phyloP scores from a whole-genome alignment of 129 eudicot genomes.

The Tagetes patula region DNA sequence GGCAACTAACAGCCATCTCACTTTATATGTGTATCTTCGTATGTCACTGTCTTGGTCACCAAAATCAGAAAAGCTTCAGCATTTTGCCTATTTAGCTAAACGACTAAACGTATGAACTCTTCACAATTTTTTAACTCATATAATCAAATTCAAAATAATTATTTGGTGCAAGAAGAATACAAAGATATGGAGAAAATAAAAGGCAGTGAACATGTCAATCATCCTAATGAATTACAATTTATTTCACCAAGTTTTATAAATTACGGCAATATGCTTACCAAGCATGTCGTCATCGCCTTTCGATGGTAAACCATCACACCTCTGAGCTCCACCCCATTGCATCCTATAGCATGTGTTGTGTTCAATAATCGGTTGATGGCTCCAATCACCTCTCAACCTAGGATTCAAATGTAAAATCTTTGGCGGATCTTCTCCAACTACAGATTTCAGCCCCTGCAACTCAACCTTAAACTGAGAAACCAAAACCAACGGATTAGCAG shows the following conservation, averaged over 20 bases:
- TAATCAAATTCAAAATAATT: background rate
- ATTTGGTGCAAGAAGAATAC: background rate
- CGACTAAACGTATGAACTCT: background rate
- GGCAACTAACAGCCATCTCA: constrained; percentile 12
- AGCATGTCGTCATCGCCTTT: constrained; percentile 73
- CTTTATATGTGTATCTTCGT: background rate
- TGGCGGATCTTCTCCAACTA: constrained; percentile 92
- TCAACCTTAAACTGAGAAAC: constrained; percentile 95
- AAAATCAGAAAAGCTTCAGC: background rate
- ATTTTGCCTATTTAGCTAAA: background rate
- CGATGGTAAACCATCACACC: constrained; percentile 86
- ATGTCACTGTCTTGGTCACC: background rate
- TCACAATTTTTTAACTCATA: background rate
- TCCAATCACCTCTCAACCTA: constrained; percentile 97
- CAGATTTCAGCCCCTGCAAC: constrained; percentile 88
- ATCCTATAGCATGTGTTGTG: constrained; percentile 95
- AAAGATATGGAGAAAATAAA: constrained; percentile 10
- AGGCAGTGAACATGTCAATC: constrained; percentile 6
- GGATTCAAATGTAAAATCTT: constrained; percentile 91
- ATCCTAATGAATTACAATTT: background rate
- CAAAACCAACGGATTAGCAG: constrained; percentile 47
- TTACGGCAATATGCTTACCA: constrained; percentile 33
- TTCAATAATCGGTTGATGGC: constrained; percentile 84
- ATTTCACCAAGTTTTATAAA: constrained; percentile 4
- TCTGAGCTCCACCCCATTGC: constrained; percentile 95